Percentiles rank a stretch among this genome's conserved stretches.
Conservation (phyloP, 805 yeast genomes). For the Kuraishia hungarica region DNA sequence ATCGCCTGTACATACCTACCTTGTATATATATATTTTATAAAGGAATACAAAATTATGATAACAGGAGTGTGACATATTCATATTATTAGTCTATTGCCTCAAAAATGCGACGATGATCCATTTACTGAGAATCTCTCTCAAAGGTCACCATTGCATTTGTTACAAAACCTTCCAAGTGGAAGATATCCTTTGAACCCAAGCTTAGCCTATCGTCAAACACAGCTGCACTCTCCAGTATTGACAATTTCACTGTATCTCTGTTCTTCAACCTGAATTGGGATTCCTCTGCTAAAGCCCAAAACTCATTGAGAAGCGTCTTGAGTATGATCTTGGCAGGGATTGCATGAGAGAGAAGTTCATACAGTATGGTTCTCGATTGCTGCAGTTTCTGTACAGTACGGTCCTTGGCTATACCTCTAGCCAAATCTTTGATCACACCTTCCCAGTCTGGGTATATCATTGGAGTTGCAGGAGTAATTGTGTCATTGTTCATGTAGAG, state of each 20-base stretch:
- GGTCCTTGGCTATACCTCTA: constrained; percentile 44
- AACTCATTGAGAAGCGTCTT: constrained; percentile 41
- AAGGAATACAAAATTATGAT: not conserved
- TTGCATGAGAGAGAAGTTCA: constrained; percentile 87
- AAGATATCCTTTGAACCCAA: constrained; percentile 85
- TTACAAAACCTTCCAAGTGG: constrained; percentile 91
- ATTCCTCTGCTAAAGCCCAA: constrained; percentile 14
- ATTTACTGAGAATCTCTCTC: constrained; percentile 27
- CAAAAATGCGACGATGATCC: too few relatives aligned
- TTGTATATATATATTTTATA: constrained; percentile 4
- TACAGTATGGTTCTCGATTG: constrained; percentile 63
- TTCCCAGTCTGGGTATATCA: constrained; percentile 85
- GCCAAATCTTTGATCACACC: constrained; percentile 65
- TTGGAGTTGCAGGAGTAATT: constrained; percentile 35
- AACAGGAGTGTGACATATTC: too few relatives aligned
- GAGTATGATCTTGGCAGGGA: constrained; percentile 77
- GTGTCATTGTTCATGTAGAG: constrained; percentile 60
- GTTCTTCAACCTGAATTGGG: constrained; percentile 10
- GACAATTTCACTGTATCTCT: constrained; percentile 25
- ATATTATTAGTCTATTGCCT: too few relatives aligned
- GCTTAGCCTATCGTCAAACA: constrained; percentile 78
- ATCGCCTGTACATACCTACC: not conserved
- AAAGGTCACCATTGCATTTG: constrained; percentile 73
- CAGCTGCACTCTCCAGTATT: constrained; percentile 52
- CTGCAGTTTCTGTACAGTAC: constrained; percentile 54